Evolutionary conservation across 2,329 filamentous ascomycete genomes (phyloP).

Genomic region (Microdochium trichocladiopsis): DNA sequence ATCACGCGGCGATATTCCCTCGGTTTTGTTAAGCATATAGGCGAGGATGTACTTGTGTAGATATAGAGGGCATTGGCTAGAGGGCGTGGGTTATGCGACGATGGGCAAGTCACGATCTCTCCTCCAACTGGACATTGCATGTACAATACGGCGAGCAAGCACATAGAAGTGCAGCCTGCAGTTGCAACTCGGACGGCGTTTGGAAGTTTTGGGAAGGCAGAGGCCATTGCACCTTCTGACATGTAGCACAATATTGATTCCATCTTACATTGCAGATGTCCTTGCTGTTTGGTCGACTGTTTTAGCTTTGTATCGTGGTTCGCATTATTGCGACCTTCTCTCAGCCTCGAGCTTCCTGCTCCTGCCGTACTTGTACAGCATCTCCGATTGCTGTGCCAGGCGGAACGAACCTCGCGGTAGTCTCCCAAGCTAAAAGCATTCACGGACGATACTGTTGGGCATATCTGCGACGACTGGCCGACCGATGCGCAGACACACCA

Average conservation of each 20-base stretch:
- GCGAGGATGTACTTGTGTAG: background rate
- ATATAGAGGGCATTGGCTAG: background rate
- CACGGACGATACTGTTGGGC: too few species aligned
- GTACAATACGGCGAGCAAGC: constrained; percentile 41
- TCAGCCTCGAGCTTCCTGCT: too few species aligned
- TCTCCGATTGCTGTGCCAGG: too few species aligned
- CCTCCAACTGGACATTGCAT: constrained; percentile 38
- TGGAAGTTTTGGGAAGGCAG: constrained; percentile 12
- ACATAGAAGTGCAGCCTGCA: constrained; percentile 32
- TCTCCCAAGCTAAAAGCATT: too few species aligned
- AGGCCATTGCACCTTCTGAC: constrained; percentile 17
- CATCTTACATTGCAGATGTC: background rate
- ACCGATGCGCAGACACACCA: too few species aligned
- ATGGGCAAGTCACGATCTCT: constrained; percentile 38
- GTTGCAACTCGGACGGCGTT: constrained; percentile 24
- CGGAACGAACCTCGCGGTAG: too few species aligned
- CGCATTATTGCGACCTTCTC: too few species aligned
- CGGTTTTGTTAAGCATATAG: background rate
- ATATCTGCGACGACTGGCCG: too few species aligned
- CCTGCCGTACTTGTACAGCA: too few species aligned
- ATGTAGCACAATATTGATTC: constrained; percentile 7
- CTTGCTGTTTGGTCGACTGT: too few species aligned
- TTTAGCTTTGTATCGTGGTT: too few species aligned
- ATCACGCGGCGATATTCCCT: background rate
- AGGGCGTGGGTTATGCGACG: constrained; percentile 7